A percentile compares a stretch with the other conserved stretches of the same genome.
These are phyloP conservation scores for Fusarium poae DNA, from an alignment of 2,329 filamentous ascomycete species.

Conservation along the genomic window DNA sequence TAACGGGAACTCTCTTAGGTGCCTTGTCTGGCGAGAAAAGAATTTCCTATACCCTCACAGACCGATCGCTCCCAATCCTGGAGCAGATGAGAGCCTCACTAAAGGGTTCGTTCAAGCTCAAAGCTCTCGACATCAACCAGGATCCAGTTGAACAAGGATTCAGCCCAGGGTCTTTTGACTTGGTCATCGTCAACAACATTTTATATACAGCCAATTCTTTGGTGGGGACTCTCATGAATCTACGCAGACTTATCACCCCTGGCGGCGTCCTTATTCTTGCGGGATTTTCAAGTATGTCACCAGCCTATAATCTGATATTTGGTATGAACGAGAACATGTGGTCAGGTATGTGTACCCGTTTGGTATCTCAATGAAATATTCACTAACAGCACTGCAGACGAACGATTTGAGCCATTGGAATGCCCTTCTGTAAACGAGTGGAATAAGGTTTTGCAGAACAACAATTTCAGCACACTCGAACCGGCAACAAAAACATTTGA, in stretches of 20 bases:
- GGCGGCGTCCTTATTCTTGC: slow-evolving; percentile 10
- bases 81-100: background rate
- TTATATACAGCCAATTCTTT: slow-evolving; percentile 9
- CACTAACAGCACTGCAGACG: background rate
- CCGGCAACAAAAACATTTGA: slow-evolving; percentile 32
- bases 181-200: slow-evolving; percentile 17
- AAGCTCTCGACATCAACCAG: slow-evolving; percentile 11
- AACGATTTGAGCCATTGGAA: background rate
- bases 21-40: background rate
- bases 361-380: accelerated
- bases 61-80: background rate
- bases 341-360: background rate
- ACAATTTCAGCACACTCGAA: slow-evolving; percentile 20
- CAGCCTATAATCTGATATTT: slow-evolving; percentile 23
- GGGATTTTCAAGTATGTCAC: slow-evolving; percentile 25
- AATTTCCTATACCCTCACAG: slow-evolving; percentile 3
- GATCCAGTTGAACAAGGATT: slow-evolving; percentile 17
- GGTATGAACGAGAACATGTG: slow-evolving; percentile 28
- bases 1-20: background rate
- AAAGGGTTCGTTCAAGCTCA: background rate
- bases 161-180: background rate
- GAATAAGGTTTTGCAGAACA: background rate
- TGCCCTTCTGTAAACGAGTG: slow-evolving; percentile 11
- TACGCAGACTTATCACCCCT: slow-evolving; percentile 6
- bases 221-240: background rate